Base-by-base conservation (phyloP, 2,329 filamentous ascomycete species). In the Colletotrichum lupini region DNA sequence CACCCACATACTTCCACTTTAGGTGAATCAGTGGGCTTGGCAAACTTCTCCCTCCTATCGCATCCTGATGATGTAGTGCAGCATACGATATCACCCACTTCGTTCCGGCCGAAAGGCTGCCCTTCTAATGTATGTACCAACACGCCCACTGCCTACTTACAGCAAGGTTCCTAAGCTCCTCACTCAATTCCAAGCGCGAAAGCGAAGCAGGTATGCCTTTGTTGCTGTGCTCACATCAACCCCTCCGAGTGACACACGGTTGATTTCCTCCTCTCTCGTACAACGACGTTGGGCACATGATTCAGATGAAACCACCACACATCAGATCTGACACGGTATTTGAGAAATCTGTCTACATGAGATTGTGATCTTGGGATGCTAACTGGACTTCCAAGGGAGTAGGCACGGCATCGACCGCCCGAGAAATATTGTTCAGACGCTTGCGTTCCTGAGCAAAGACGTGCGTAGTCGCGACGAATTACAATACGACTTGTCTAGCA, bases 301-400 rank as follows among this genome's bases (percentile, higher is more conserved):
- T 69, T 72, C 66, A 52, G 66, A 72, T 69, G 53, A 72, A 72
- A 72, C 66, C 37, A 64, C 19, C 30, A 22, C 32, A 32, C 52
- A 26, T 57, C 11, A 37, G 59, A 64, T 53, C 30, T 64, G 66
- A 72, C 59, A 69, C 66, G 42, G 22, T 53, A 59, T 28, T 16
- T 60, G 16, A 35, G 53, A 72, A 72, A 59, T 58, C 12, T 64
- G 30, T 56, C 32, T 6, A 46, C 19, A 53, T 69, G 42, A 30
- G 59, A 53, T 59, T 49, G 59, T n/a, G 37, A 11, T 63, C 26
- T 22, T n/a, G 53, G 5, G 9, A 24, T 49, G 26, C 56, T 8
- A 32, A 26, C 28, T 24, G 16, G 24, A 56, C 42, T 26, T 28
- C 24, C 19, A n/a, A 57, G 19, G 52, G 64, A 32, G 8, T 26